phyloP scores from a whole-genome alignment of 176 grass and related monocot genomes.

The Paspalum notatum region DNA sequence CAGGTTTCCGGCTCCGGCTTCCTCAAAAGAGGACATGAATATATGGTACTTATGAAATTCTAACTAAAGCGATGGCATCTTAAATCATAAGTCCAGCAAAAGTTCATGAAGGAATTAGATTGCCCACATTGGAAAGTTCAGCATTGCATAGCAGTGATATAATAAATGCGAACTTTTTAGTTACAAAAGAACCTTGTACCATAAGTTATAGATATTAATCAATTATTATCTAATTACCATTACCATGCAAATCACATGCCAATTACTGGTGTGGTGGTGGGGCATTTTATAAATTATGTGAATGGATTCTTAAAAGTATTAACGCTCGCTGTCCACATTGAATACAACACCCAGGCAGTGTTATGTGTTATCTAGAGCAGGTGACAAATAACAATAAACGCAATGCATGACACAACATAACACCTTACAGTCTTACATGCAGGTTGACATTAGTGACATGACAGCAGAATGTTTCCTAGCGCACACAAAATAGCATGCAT shows the following conservation, averaged over 20 bases:
- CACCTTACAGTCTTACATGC: background rate
- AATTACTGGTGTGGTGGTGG: background rate
- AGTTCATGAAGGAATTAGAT: background rate
- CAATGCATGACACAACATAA: background rate
- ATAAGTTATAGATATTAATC: background rate
- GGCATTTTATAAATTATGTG: background rate
- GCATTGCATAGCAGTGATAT: background rate
- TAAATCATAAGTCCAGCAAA: background rate
- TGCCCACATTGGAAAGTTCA: background rate
- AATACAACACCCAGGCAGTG: background rate
- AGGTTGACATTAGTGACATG: background rate
- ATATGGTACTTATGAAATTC: background rate
- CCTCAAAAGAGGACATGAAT: background rate
- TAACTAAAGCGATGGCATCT: background rate
- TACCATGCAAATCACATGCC: conserved; percentile 11
- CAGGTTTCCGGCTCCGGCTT: background rate
- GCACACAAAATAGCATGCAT: background rate
- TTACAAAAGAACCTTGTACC: background rate
- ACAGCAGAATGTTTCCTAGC: background rate
- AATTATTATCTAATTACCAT: background rate
- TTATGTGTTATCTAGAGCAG: background rate
- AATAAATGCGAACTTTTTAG: background rate
- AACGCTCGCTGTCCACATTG: background rate
- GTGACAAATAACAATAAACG: background rate
- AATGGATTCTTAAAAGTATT: background rate